Base-by-base conservation (phyloP, 306 rosid genomes). In the Cucurbita ficifolia region DNA sequence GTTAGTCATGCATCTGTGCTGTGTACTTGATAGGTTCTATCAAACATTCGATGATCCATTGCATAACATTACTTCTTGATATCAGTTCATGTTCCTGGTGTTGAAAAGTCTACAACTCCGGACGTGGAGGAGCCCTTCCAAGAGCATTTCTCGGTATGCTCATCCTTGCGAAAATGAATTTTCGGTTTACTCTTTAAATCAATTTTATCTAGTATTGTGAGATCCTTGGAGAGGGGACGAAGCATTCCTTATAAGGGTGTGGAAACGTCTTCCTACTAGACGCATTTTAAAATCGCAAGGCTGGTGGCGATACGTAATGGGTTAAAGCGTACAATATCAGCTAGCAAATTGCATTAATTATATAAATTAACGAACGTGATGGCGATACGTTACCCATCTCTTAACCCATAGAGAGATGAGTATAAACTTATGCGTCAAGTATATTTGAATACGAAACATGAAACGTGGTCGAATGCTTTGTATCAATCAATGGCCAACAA, bases 121-220 rank as follows among this genome's bases (percentile, higher is more conserved):
- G 92, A 86, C 67, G 68, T 74, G 51, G 90, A 84, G n/a, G 87
- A 76, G 54, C 77, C 84, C 82, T 84, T 81, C 85, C 82, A 77
- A 5, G 93, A 57, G 22, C 81, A 76, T 78, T 88, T 90, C 86
- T 82, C 60, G 86, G 99, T 95, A 78, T 73, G 81, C 63, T 48
- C 58, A 49, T 69, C 57, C 54, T 19, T 8, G 35, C 21, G 10
- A 21, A 19, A 63, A 40, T 16, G 11, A n/a, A 39, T 0, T 11
- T 24, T 6, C 9, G 18, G 16, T 63, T 17, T 38, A 35, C 64
- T 24, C 18, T 58, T 11, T 60, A 35, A 60, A 36, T 61, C 1
- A 3, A 38, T 17, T 38, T 4, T 60, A 60, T 60, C 51, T 63
- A 63, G 14, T 63, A 3, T n/a, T 39, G 7, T 64, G 42, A 42